Evolutionary conservation across 257 asterid genomes (phyloP), one percentile per base, ranked within the genome.

Genomic region (Solanum peruvianum): DNA sequence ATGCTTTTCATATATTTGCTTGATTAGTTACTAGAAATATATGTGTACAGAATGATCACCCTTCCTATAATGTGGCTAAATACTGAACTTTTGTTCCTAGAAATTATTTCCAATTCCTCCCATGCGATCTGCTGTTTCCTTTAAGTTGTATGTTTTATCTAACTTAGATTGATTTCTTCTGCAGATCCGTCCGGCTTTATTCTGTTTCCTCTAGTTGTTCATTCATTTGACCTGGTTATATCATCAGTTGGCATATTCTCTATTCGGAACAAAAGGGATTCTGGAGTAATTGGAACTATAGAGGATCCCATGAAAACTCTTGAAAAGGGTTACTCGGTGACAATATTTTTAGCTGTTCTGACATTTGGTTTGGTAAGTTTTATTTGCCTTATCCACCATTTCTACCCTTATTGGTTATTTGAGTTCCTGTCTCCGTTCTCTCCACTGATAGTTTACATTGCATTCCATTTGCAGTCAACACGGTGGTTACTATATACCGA

Each of bases 151-250:
- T 31, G 7, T 81, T 81, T 47, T 81, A 15, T 80, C 85, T 81
- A 18, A 81, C 73, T 62, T 72, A 25, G 76, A 39, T 86, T 35
- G n/a, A 47, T 64, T 86, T 89, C 88, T 21, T 87, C 33, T 91
- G 98, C 99, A 97, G 99, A 97, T 91, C 98, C 99, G 75, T 96
- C 99, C 41, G 99, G 99, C 85, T 97, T 97, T 92, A 94, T 97
- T 88, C 90, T 97, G 91, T 97, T 97, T 92, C 99, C 99, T 82
- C 99, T 97, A 11, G 99, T 97, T 86, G 98, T 97, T 88, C 99
- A 97, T 93, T 96, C 99, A 66, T 97, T 97, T 89, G 99, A 97
- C 92, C 94, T 97, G 93, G 92, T 96, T 90, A 92, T 97, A 89
- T 96, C 99, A 87, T 93, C 99, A 3, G 91, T 95, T 67, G 99